Evolutionary conservation across 2,329 filamentous ascomycete species (phyloP).

Genomic region (Penicillium concentricum): DNA sequence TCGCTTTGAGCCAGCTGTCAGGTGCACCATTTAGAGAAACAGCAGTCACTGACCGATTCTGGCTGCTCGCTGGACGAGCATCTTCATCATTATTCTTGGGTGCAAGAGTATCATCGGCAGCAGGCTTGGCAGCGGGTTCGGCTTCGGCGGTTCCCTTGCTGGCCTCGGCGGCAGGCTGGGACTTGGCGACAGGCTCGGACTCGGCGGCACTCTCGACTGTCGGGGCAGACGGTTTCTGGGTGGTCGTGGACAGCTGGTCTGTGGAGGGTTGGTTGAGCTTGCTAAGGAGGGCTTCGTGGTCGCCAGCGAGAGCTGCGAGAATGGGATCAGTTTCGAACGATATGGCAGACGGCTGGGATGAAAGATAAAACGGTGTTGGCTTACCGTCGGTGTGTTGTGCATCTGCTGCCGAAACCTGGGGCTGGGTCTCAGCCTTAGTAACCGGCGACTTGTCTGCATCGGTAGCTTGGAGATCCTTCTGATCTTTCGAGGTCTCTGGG

Average conservation of each 20-base stretch:
- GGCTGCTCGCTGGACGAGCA: constrained; percentile 34
- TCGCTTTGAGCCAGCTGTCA: constrained; percentile 42
- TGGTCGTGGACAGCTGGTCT: constrained; percentile 55
- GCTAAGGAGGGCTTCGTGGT: constrained; percentile 34
- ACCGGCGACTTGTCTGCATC: background rate
- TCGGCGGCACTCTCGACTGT: constrained; percentile 11
- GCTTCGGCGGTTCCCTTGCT: constrained; percentile 10
- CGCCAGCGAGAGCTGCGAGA: constrained; percentile 32
- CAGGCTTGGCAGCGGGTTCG: constrained; percentile 11
- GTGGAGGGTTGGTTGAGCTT: constrained; percentile 33
- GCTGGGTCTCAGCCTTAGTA: constrained; percentile 15
- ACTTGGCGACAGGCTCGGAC: constrained; percentile 9
- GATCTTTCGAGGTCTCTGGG: constrained; percentile 2
- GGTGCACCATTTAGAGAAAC: constrained; percentile 39
- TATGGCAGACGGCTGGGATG: constrained; percentile 25
- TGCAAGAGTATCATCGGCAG: constrained; percentile 7
- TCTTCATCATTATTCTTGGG: constrained; percentile 27
- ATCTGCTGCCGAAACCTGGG: constrained; percentile 15
- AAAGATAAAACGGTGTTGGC: constrained; percentile 16
- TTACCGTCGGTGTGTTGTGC: constrained; percentile 24
- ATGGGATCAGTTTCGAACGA: constrained; percentile 34
- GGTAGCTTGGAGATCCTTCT: constrained; percentile 12
- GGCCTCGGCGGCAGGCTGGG: constrained; percentile 16
- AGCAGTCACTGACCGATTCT: constrained; percentile 41
- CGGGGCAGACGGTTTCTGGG: constrained; percentile 82